Conservation (phyloP, 139 green algal genomes). For the Tetradesmus obliquus region DNA sequence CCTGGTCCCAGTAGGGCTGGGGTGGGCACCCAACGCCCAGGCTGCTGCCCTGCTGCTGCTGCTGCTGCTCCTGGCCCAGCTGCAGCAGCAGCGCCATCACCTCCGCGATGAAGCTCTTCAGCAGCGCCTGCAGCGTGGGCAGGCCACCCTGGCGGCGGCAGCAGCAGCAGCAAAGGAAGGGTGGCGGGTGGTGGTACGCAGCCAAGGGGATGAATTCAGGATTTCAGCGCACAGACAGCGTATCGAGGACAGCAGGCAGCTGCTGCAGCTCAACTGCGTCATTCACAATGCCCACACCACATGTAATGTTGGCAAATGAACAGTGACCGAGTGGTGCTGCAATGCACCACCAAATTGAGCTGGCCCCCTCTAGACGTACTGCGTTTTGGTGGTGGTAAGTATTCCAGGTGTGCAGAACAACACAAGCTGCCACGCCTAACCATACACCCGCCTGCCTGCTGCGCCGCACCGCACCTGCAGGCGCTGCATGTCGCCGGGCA, state of each 20-base stretch:
- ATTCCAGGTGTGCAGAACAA: no score
- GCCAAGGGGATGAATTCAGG: no score
- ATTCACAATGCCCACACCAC: no score
- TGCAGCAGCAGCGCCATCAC: conserved; percentile 28
- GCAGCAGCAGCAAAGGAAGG: not conserved
- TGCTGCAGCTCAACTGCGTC: not conserved
- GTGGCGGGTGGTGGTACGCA: not conserved
- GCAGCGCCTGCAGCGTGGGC: not conserved
- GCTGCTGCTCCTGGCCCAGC: not conserved
- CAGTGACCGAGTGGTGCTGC: no score
- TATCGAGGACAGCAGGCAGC: not conserved
- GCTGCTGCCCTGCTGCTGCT: not conserved
- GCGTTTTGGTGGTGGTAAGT: no score
- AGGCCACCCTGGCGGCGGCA: not conserved
- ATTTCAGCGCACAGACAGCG: no score
- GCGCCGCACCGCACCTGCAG: not conserved
- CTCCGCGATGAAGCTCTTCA: conserved; percentile 10
- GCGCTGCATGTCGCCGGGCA: not conserved
- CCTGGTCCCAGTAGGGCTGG: not conserved
- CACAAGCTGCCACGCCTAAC: no score
- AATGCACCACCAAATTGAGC: no score
- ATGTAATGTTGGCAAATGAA: no score
- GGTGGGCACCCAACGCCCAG: not conserved
- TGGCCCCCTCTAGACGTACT: no score
- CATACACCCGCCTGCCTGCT: no score